Conservation (phyloP, 2,329 filamentous ascomycete species). For the Sporothrix curviconia region DNA sequence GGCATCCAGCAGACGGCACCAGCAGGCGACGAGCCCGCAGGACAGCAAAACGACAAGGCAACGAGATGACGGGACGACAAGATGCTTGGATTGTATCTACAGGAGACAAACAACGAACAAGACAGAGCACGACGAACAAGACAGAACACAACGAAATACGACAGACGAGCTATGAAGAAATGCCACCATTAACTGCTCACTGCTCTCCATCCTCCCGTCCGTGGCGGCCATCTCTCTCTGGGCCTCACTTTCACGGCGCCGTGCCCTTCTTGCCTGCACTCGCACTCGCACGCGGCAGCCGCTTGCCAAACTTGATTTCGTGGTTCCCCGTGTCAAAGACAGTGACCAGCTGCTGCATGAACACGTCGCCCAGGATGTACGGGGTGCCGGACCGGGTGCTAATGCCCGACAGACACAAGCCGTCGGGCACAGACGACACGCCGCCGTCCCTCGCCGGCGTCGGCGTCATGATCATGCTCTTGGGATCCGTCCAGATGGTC, state of each 20-base stretch:
- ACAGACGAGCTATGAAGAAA: too few species aligned
- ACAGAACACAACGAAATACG: too few species aligned
- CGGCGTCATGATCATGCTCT: slow-evolving; percentile 29
- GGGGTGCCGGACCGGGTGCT: slow-evolving; percentile 13
- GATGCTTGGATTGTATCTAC: too few species aligned
- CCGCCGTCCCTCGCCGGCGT: slow-evolving; percentile 21
- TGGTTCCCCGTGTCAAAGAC: slow-evolving; percentile 28
- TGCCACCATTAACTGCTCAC: too few species aligned
- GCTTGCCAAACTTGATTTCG: slow-evolving; percentile 26
- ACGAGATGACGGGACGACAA: background rate
- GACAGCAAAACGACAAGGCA: background rate
- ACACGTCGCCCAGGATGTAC: slow-evolving; percentile 23
- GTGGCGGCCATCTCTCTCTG: too few species aligned
- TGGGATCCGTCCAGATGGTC: slow-evolving; percentile 26
- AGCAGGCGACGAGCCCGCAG: background rate
- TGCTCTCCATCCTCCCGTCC: too few species aligned
- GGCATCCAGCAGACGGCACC: background rate
- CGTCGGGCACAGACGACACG: slow-evolving; percentile 16
- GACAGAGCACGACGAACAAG: too few species aligned
- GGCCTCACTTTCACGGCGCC: background rate
- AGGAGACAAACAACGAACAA: too few species aligned
- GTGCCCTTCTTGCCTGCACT: background rate
- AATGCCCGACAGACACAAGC: slow-evolving; percentile 25
- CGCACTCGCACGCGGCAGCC: too few species aligned
- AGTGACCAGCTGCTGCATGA: slow-evolving; percentile 22